Evolutionary conservation across 2,329 filamentous ascomycete genomes (phyloP), one percentile per base, ranked within the genome.

Genomic region (Pyrenochaeta sp.): DNA sequence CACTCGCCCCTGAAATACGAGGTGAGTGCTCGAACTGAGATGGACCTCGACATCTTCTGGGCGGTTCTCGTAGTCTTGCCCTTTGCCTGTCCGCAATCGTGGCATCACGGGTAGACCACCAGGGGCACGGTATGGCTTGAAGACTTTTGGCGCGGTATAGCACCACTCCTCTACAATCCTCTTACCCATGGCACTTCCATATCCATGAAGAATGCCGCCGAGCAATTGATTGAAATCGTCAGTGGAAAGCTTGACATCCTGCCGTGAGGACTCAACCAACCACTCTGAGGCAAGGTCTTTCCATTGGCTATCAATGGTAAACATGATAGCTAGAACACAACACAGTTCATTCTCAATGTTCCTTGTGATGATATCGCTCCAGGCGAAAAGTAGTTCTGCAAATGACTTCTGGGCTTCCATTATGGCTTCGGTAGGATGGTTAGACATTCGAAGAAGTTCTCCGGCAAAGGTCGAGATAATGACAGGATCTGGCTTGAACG

Each of bases 161-260:
- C 68, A 71, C 74, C 80, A 84, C 23, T 63, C 65, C 7, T 76
- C 61, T 42, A 80, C 78, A 22, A 84, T 53, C 3, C 57, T 65
- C 43, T 70, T 75, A 44, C 79, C 84, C 22, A 71, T 71, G 7
- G 51, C 41, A 43, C 74, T 78, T 40, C 78, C 79, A 32, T 77
- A 74, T 0, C 70, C 69, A 19, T 77, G 73, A 3, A 81, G 76
- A 7, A 84, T 71, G n/a, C 78, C 81, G 29, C 76, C 71, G 6
- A 88, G 76, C 6, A 84, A 48, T 13, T 61, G 56, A 48, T 83
- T 78, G 71, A 84, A 83, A 5, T 77, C 65, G 3, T 63, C 58
- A 0, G 72, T 55, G 11, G 60, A 58, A 9, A 71, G 52, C 22
- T 39, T 58, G 30, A 69, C 48, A 8, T 15, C 35, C 41, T 65